These are phyloP conservation scores for Hibiscus mutabilis DNA, from an alignment of 345 rosid species.

Conservation along the genomic window DNA sequence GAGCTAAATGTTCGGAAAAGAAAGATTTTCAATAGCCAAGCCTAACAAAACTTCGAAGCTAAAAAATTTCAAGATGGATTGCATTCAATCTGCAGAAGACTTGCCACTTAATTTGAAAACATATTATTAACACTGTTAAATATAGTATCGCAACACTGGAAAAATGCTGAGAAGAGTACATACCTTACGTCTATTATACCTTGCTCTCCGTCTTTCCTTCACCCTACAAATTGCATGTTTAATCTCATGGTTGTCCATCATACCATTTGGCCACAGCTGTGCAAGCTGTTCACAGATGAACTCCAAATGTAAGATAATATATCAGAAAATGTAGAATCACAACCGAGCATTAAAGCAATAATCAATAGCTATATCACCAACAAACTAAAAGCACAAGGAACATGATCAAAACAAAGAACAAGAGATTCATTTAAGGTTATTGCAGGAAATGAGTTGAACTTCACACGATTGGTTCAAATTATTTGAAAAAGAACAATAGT, in stretches of 20 bases:
- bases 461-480: not conserved
- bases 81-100: not conserved
- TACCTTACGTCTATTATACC: constrained; percentile 43
- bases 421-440: not conserved
- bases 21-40: not conserved
- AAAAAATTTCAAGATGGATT: not conserved
- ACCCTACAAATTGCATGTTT: constrained; percentile 80
- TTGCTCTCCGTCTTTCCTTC: constrained; percentile 62
- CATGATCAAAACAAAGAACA: constrained; percentile 1
- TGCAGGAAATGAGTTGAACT: not conserved
- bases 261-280: constrained; percentile 71
- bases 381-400: not conserved
- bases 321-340: not conserved
- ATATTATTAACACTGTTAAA: not conserved
- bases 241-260: constrained; percentile 88
- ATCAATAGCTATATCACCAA: not conserved
- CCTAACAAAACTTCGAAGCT: not conserved
- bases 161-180: not conserved
- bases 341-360: not conserved
- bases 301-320: constrained; percentile 20
- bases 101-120: not conserved
- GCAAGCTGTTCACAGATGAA: constrained; percentile 55
- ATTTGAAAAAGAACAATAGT: constrained; percentile 1
- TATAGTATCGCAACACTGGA: not conserved
- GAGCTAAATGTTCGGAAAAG: not conserved